Evolutionary conservation across 768 basidiomycete species (phyloP).

Genomic region (Solioccasus polychromus): DNA sequence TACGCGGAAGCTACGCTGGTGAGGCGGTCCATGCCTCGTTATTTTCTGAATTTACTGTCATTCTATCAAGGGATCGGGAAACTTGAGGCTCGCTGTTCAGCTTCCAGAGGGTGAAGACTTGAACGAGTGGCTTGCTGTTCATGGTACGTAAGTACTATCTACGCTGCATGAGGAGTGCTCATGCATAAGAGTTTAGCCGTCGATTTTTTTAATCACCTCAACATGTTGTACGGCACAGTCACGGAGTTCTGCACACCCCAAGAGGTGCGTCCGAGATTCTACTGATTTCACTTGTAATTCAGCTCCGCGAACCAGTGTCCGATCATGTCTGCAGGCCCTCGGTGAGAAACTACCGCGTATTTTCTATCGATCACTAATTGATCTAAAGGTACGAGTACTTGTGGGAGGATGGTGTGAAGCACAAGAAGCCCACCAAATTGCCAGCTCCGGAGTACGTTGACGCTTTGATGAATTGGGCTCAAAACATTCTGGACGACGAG

Average conservation of each 20-base stretch:
- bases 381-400: constrained; percentile 83
- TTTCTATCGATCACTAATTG: constrained; percentile 1
- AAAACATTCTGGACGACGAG: constrained; percentile 89
- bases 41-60: constrained; percentile 11
- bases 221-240: constrained; percentile 98
- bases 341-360: constrained; percentile 45
- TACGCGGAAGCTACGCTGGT: constrained; percentile 96
- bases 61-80: constrained; percentile 87
- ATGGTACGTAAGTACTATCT: constrained; percentile 60
- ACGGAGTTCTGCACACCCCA: constrained; percentile 97
- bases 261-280: constrained; percentile 54
- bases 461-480: constrained; percentile 98
- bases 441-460: constrained; percentile 96
- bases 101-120: constrained; percentile 96
- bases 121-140: constrained; percentile 99
- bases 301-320: constrained; percentile 58
- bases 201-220: constrained; percentile 99
- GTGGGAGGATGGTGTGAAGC: constrained; percentile 89
- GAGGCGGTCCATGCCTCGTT: constrained; percentile 9
- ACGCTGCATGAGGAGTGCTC: neutral
- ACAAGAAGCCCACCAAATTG: constrained; percentile 90
- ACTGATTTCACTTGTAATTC: constrained; percentile 7
- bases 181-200: constrained; percentile 60
- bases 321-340: constrained; percentile 94
- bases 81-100: constrained; percentile 86